Evolutionary conservation across 2,329 filamentous ascomycete genomes (phyloP).

Genomic region (Xylaria sp.): DNA sequence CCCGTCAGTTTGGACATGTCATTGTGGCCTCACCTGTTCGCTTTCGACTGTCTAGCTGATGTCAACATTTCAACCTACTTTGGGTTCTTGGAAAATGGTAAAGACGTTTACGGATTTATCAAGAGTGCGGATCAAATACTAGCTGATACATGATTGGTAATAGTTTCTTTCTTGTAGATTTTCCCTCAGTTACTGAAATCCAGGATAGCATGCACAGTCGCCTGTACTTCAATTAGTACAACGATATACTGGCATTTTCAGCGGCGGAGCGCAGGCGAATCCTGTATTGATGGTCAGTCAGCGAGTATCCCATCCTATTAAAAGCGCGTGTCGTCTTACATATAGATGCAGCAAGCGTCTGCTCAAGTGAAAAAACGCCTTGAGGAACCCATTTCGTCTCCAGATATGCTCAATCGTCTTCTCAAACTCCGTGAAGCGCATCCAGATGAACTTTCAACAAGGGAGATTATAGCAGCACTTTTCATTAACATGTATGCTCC

Average conservation of each 20-base stretch:
- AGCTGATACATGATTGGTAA: background rate
- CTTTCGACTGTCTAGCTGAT: background rate
- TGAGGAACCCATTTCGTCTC: background rate
- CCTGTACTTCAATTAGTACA: background rate
- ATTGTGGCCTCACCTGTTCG: background rate
- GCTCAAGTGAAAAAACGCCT: background rate
- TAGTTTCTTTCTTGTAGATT: background rate
- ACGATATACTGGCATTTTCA: background rate
- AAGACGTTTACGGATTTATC: background rate
- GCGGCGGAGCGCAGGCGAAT: background rate
- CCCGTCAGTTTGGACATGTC: background rate
- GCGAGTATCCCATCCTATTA: background rate
- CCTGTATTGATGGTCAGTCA: background rate
- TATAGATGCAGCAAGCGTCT: background rate
- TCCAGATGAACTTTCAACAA: background rate
- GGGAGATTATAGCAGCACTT: background rate
- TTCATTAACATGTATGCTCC: constrained; percentile 1
- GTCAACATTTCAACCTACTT: background rate
- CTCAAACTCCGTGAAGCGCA: background rate
- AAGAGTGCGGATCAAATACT: background rate
- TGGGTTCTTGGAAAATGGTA: background rate
- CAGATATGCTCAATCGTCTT: background rate
- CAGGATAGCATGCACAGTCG: background rate
- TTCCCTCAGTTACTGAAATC: background rate
- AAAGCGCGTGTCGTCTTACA: background rate